Percentiles rank a stretch among this genome's conserved stretches.
Evolutionary conservation across 192 early-diverging fungal genomes (phyloP).

Genomic region (Linnemannia exigua): DNA sequence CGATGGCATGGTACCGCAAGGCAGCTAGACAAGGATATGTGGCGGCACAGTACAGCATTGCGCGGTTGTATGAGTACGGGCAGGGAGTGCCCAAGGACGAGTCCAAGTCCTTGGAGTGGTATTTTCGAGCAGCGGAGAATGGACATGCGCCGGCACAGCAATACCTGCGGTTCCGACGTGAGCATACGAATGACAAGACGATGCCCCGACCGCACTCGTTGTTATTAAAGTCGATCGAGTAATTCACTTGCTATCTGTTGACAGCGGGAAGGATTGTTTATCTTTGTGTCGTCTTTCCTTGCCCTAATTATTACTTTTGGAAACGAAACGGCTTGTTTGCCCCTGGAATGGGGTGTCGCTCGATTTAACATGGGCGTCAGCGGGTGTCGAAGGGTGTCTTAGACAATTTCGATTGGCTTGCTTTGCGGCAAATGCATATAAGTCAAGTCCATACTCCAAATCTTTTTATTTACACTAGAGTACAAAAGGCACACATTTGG

Average conservation of each 20-base stretch:
- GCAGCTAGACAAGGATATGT: not conserved
- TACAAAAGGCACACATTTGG: not conserved
- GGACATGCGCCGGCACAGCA: not conserved
- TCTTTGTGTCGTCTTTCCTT: no score
- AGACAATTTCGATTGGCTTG: no score
- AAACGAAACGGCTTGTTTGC: no score
- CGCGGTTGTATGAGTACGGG: not conserved
- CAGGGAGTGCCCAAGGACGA: not conserved
- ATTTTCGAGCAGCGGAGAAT: not conserved
- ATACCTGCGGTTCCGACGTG: not conserved
- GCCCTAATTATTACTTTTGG: no score
- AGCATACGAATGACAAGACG: not conserved
- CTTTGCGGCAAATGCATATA: no score
- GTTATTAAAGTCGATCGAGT: not conserved
- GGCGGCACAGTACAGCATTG: not conserved
- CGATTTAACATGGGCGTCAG: no score
- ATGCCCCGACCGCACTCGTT: not conserved
- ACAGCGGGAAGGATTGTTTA: no score
- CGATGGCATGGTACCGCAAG: not conserved
- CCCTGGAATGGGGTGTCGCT: no score
- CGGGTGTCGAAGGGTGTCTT: no score
- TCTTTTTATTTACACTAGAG: no score
- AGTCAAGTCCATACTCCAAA: no score
- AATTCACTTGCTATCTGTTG: not conserved
- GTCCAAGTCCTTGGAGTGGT: not conserved